Base-by-base conservation (phyloP, 805 yeast genomes). In the Zygoascus flipseniorum region DNA sequence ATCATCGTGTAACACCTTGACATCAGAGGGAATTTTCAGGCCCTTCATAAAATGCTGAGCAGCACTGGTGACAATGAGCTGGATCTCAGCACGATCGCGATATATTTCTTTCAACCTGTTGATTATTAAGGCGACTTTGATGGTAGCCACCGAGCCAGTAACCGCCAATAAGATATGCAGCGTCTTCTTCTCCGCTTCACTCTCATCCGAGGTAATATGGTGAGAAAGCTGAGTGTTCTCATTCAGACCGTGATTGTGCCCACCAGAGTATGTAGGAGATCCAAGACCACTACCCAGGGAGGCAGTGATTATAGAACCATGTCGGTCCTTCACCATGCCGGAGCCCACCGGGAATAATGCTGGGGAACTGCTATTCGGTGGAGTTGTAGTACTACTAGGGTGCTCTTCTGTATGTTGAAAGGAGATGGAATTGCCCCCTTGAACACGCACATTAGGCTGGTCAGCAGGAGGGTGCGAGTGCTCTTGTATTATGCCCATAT, bases 71-170 rank as follows among this genome's bases (percentile, higher is more conserved):
- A 86, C 86, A 23, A 90, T 88, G 50, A 90, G 72, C 68, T 90
- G 97, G 56, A 90, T 86, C 2, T 89, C 82, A 2, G 89, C 83
- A 55, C 81, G 82, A 48, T 81, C 80, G 8, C 72, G 80, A 69
- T 86, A 92, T 6, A 85, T 76, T 67, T 88, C 87, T 65, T 83
- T 85, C 49, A 93, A 75, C 66, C 89, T 88, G 64, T 85, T 95
- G 58, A 93, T 88, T 42, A 93, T 89, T 59, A 85, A 69, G 0
- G 97, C 96, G 20, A 93, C 83, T 68, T 93, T 93, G 58, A 93
- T 89, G 2, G 98, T 88, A 5, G 99, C 99, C 2, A 93, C 97
- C 1, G 96, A 86, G 0, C 99, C 99, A 0, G 98, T 88, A 18
- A 95, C 95, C 18, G 95, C 99, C 44, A 93, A 74, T 54, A 93